These are phyloP conservation scores for Hypoxylon sp. DNA, from an alignment of 2,329 filamentous ascomycete species.

Conservation along the genomic window DNA sequence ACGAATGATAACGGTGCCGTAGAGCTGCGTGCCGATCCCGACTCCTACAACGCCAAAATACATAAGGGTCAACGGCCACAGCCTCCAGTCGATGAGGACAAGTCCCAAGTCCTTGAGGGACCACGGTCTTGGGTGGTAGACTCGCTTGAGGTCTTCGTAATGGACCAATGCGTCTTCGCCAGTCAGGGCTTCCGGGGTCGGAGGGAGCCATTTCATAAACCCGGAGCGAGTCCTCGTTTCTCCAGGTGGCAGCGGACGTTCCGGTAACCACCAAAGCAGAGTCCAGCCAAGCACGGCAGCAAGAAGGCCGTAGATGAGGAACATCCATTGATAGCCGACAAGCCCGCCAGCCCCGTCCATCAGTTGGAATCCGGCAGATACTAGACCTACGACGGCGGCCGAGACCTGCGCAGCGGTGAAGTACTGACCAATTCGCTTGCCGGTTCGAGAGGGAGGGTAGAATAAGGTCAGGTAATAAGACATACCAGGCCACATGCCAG, in stretches of 20 bases:
- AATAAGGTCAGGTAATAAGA: slow-evolving; percentile 91
- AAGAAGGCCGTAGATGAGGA: slow-evolving; percentile 82
- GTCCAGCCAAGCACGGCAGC: slow-evolving; percentile 74
- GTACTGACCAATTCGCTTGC: slow-evolving; percentile 88
- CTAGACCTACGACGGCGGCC: slow-evolving; percentile 85
- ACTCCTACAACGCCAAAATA: slow-evolving; percentile 95
- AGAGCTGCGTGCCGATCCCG: slow-evolving; percentile 87
- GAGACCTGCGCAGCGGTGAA: slow-evolving; percentile 90
- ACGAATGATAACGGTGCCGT: slow-evolving; percentile 85
- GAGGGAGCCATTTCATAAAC: slow-evolving; percentile 71
- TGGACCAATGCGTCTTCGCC: slow-evolving; percentile 83
- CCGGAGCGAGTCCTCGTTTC: slow-evolving; percentile 59
- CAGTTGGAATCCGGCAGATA: slow-evolving; percentile 89
- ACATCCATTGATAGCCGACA: slow-evolving; percentile 92
- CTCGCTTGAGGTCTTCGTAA: slow-evolving; percentile 81
- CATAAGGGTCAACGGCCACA: slow-evolving; percentile 88
- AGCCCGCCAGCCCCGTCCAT: slow-evolving; percentile 83
- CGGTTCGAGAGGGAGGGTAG: slow-evolving; percentile 85
- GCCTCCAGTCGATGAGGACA: slow-evolving; percentile 83
- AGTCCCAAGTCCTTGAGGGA: slow-evolving; percentile 71
- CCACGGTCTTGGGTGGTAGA: slow-evolving; percentile 81
- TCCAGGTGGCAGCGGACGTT: slow-evolving; percentile 80
- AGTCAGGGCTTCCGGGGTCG: slow-evolving; percentile 72
- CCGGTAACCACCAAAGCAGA: slow-evolving; percentile 90
- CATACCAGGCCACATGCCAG: slow-evolving; percentile 96